These are phyloP conservation scores for Breynia disticha DNA, from an alignment of 441 rosid species.

Conservation along the genomic window DNA sequence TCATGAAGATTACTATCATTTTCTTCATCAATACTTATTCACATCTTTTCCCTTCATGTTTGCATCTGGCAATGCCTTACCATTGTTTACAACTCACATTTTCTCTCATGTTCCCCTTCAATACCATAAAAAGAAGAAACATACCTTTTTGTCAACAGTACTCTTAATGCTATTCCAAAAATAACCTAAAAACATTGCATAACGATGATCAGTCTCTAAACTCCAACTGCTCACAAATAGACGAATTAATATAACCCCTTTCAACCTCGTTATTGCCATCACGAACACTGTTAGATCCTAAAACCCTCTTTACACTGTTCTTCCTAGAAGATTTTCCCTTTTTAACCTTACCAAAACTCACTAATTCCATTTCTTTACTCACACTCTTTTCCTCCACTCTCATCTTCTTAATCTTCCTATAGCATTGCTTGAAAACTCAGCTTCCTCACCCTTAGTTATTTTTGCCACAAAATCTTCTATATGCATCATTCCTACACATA, in stretches of 20 bases:
- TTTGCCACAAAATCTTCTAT: no score
- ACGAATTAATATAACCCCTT: neutral
- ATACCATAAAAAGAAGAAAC: conserved; percentile 1
- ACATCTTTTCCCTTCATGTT: no score
- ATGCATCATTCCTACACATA: no score
- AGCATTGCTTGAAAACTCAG: neutral
- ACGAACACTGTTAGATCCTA: no score
- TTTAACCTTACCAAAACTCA: neutral
- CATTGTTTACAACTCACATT: neutral
- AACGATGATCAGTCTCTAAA: neutral
- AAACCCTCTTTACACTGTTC: no score
- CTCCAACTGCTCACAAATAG: neutral
- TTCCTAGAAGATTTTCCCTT: neutral
- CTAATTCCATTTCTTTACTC: neutral
- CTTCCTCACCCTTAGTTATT: conserved; percentile 7
- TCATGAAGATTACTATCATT: no score
- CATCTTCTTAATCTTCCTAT: conserved; percentile 7
- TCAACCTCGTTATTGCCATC: conserved; percentile 1
- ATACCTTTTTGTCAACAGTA: neutral
- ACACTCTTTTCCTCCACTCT: neutral
- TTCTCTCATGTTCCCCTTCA: conserved; percentile 1
- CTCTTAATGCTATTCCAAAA: neutral
- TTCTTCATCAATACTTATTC: no score
- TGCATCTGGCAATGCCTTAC: no score
- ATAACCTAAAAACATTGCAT: no score